These are phyloP conservation scores for Boletellus sp. DNA, from an alignment of 1,284 basidiomycete genomes.

Conservation along the genomic window DNA sequence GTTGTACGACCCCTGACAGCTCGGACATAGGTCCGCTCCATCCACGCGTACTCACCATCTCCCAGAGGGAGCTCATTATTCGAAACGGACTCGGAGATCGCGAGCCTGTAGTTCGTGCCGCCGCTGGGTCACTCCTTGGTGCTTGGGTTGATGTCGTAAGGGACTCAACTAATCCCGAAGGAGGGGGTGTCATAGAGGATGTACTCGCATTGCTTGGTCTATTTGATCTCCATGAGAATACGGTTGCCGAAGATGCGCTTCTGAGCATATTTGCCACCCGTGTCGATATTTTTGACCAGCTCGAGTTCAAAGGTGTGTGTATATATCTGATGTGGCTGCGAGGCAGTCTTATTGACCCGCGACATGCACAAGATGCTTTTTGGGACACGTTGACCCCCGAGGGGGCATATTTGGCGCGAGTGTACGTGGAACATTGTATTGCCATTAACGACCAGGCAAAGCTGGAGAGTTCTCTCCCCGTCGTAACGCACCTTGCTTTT, in stretches of 20 bases:
- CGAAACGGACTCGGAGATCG: slow-evolving; percentile 86
- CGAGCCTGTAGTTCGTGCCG: slow-evolving; percentile 77
- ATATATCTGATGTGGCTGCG: background rate
- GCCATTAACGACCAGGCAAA: slow-evolving; percentile 61
- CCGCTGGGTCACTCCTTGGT: slow-evolving; percentile 74
- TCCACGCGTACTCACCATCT: slow-evolving; percentile 67
- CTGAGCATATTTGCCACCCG: slow-evolving; percentile 61
- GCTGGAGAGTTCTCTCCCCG: slow-evolving; percentile 78
- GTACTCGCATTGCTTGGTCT: slow-evolving; percentile 56
- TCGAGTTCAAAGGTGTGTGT: slow-evolving; percentile 70
- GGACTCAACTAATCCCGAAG: slow-evolving; percentile 40
- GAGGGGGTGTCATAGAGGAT: slow-evolving; percentile 45
- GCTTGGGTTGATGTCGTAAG: slow-evolving; percentile 73
- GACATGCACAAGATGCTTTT: slow-evolving; percentile 52
- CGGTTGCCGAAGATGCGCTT: slow-evolving; percentile 66
- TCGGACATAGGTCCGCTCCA: slow-evolving; percentile 54
- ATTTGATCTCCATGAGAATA: slow-evolving; percentile 61
- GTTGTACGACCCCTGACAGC: slow-evolving; percentile 18
- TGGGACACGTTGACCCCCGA: slow-evolving; percentile 81
- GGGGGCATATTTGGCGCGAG: slow-evolving; percentile 79
- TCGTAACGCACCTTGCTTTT: slow-evolving; percentile 88
- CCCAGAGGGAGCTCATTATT: slow-evolving; percentile 77
- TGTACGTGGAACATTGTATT: slow-evolving; percentile 81
- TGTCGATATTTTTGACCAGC: slow-evolving; percentile 56
- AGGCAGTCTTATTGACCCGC: background rate